These are phyloP conservation scores for Quercus glauca DNA, from an alignment of 306 rosid genomes.

Conservation along the genomic window DNA sequence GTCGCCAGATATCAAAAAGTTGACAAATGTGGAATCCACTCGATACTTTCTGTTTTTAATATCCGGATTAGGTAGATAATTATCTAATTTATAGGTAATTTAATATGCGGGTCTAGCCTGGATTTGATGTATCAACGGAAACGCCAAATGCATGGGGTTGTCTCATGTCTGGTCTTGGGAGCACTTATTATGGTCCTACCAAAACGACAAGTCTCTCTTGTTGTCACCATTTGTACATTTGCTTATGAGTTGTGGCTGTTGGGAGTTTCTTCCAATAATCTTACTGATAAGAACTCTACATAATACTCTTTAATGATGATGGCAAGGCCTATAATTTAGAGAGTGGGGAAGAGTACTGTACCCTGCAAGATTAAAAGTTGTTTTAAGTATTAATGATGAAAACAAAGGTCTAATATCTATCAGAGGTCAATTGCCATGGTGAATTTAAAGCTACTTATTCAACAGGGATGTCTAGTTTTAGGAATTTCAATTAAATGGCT, in stretches of 20 bases:
- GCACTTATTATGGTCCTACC: neutral
- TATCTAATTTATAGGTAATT: neutral
- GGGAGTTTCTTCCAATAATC: neutral
- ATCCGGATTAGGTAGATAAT: conserved; percentile 13
- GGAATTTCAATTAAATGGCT: neutral
- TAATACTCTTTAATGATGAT: neutral
- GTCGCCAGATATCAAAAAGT: conserved; percentile 4
- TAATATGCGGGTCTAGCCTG: conserved; percentile 35
- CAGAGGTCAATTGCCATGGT: neutral
- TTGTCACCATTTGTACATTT: neutral
- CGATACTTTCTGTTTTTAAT: neutral
- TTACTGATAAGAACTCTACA: neutral
- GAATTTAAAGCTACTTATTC: neutral
- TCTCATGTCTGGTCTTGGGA: neutral
- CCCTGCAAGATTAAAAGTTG: neutral
- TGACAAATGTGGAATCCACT: conserved; percentile 13
- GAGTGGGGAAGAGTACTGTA: neutral
- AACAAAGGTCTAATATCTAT: neutral
- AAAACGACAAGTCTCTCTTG: conserved; percentile 1
- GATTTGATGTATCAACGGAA: conserved; percentile 24
- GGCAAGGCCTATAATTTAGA: neutral
- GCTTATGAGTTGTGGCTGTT: neutral
- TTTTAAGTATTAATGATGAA: neutral
- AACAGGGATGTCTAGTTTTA: neutral
- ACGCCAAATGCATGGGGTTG: conserved; percentile 18